These are phyloP conservation scores for Ilyonectria sp. DNA, from an alignment of 2,329 filamentous ascomycete species.

Conservation along the genomic window DNA sequence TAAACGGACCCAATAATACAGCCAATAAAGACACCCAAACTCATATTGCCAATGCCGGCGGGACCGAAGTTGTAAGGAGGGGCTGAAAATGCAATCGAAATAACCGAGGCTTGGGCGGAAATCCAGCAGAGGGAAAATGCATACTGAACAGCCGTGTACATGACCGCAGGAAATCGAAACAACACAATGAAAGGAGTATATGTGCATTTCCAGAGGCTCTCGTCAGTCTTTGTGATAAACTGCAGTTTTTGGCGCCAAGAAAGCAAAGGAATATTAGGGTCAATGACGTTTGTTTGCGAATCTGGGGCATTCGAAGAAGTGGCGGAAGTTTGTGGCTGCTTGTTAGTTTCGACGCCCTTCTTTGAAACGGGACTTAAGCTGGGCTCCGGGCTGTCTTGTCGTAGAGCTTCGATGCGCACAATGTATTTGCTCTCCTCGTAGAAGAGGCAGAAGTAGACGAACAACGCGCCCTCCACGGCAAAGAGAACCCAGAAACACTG, in stretches of 20 bases:
- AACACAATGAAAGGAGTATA: constrained; percentile 22
- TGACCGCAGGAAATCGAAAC: constrained; percentile 52
- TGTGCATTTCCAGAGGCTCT: constrained; percentile 27
- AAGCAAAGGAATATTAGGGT: constrained; percentile 23
- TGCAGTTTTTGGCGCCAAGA: constrained; percentile 25
- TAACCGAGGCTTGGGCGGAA: constrained; percentile 49
- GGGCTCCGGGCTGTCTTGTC: not conserved
- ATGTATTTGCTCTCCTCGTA: constrained; percentile 51
- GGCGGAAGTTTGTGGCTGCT: not conserved
- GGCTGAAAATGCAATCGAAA: constrained; percentile 51
- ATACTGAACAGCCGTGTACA: constrained; percentile 55
- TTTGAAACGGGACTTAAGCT: not conserved
- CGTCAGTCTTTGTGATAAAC: constrained; percentile 35
- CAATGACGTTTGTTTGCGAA: not conserved
- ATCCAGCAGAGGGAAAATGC: constrained; percentile 55
- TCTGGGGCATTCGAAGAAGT: not conserved
- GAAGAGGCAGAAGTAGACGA: constrained; percentile 36
- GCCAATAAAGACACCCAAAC: constrained; percentile 50
- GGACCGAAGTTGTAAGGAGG: constrained; percentile 49
- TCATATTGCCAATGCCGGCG: constrained; percentile 43
- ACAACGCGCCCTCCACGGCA: constrained; percentile 31
- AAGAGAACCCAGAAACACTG: constrained; percentile 44
- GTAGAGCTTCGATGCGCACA: constrained; percentile 24
- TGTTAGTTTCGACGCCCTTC: constrained; percentile 5
- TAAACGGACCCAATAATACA: constrained; percentile 55